Percentiles rank a stretch among this genome's conserved stretches.
Evolutionary conservation across 106 monocot species (phyloP).

Genomic region (Acanthochlamys bracteata): DNA sequence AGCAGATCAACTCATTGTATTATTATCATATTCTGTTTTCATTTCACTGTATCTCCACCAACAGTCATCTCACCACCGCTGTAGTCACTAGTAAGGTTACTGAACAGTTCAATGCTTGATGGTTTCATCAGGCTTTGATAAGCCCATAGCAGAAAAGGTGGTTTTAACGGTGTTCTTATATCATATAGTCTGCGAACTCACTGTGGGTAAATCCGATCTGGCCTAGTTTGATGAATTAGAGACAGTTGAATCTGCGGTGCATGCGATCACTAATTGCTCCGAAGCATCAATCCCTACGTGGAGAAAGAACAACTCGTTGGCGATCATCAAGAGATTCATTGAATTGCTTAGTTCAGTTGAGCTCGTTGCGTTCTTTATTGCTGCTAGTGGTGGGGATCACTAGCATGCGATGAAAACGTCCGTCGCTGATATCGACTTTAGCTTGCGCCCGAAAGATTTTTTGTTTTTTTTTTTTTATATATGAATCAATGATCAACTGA

Average conservation of each 20-base stretch:
- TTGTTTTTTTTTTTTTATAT: too few relatives aligned
- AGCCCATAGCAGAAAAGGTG: too few relatives aligned
- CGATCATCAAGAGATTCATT: conserved; percentile 23
- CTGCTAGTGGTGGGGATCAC: conserved; percentile 11
- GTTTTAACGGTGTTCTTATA: conserved; percentile 33
- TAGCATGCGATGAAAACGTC: conserved; percentile 24
- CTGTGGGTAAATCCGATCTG: conserved; percentile 57
- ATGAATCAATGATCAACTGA: too few relatives aligned
- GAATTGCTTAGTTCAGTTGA: conserved; percentile 38
- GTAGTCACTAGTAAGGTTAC: too few relatives aligned
- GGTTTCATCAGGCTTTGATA: too few relatives aligned
- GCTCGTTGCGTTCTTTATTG: conserved; percentile 42
- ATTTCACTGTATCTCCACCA: too few relatives aligned
- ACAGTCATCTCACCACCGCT: too few relatives aligned
- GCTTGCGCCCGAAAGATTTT: too few relatives aligned
- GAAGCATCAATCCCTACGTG: conserved; percentile 49
- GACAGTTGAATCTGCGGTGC: conserved; percentile 45
- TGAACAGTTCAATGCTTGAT: too few relatives aligned
- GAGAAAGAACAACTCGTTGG: conserved; percentile 4
- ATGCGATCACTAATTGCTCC: conserved; percentile 37
- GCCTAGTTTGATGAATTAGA: conserved; percentile 39
- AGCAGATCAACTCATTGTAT: too few relatives aligned
- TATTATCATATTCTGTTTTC: too few relatives aligned
- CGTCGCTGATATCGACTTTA: conserved; percentile 33
- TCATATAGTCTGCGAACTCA: conserved; percentile 65